Conservation (phyloP, 2,329 filamentous ascomycete species). For the Calonectria pseudoturangicola region DNA sequence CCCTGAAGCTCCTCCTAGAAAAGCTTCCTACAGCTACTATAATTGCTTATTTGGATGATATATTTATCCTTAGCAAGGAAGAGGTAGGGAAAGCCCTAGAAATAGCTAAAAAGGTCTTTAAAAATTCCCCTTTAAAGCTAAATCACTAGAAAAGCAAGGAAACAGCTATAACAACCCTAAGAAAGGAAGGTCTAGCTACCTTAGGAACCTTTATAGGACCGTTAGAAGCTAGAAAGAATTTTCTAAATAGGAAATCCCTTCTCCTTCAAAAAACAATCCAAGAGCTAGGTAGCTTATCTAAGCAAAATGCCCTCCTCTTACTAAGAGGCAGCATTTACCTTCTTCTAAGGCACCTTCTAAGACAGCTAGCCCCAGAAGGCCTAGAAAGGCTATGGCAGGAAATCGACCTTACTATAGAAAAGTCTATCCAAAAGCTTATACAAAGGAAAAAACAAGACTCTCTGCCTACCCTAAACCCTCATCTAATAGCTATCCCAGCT, state of each 20-base stretch:
- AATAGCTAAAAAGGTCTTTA: slow-evolving; percentile 1
- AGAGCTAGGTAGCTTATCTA: not conserved
- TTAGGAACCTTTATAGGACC: not conserved
- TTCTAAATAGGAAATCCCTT: not conserved
- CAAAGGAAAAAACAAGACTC: not conserved
- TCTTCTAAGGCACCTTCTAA: not conserved
- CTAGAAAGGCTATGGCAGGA: not conserved
- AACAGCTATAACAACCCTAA: not conserved
- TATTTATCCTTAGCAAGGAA: slow-evolving; percentile 4
- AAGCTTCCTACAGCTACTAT: slow-evolving; percentile 3
- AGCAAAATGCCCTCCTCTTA: not conserved
- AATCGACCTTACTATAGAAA: not conserved
- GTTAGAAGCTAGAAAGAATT: not conserved
- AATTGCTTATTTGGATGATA: slow-evolving; percentile 5
- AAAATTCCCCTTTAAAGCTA: not conserved
- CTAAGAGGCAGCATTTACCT: not conserved
- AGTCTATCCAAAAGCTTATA: not conserved
- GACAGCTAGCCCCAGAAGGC: not conserved
- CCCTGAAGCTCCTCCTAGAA: slow-evolving; percentile 1
- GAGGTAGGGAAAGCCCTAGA: not conserved
- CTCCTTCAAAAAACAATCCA: not conserved
- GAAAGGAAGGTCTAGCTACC: not conserved
- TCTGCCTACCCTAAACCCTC: not conserved
- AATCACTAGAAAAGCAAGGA: not conserved
- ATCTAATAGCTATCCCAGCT: slow-evolving; percentile 5